Conservation (phyloP, 2,329 filamentous ascomycete genomes). For the Alternaria atra region DNA sequence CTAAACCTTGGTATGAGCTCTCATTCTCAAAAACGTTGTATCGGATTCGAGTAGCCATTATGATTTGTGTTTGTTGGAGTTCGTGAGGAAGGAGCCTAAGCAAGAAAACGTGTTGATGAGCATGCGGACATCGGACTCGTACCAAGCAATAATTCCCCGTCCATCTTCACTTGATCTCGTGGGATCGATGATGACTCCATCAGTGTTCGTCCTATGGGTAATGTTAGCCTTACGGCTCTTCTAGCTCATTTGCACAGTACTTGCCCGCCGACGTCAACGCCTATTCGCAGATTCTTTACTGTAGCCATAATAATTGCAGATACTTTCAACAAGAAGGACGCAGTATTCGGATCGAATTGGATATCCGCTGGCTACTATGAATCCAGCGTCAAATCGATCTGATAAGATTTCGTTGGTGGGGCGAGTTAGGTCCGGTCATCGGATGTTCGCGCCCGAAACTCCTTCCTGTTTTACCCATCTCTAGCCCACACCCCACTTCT, state of each 20-base stretch:
- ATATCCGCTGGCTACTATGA: background rate
- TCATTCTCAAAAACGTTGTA: background rate
- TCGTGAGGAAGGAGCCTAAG: background rate
- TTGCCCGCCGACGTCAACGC: slow-evolving; percentile 56
- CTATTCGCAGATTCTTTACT: slow-evolving; percentile 49
- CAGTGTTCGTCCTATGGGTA: slow-evolving; percentile 45
- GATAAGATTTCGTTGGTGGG: slow-evolving; percentile 26
- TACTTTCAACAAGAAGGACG: background rate
- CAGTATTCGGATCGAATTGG: background rate
- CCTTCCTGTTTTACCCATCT: background rate
- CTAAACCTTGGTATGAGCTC: slow-evolving; percentile 22
- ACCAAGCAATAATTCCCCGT: slow-evolving; percentile 48
- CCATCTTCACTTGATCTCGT: slow-evolving; percentile 35
- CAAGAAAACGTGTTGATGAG: background rate
- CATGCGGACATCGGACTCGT: slow-evolving; percentile 11
- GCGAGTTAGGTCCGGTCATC: slow-evolving; percentile 8
- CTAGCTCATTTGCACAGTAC: slow-evolving; percentile 4
- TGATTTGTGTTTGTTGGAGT: background rate
- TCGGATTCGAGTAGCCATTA: background rate
- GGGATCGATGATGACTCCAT: slow-evolving; percentile 49
- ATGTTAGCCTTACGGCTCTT: slow-evolving; percentile 8
- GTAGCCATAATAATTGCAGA: slow-evolving; percentile 13
- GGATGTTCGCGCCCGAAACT: background rate
- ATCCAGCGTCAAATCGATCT: slow-evolving; percentile 8
- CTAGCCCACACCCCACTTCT: background rate